Evolutionary conservation across 768 basidiomycete species (phyloP).

Genomic region (Boletellus sp.): DNA sequence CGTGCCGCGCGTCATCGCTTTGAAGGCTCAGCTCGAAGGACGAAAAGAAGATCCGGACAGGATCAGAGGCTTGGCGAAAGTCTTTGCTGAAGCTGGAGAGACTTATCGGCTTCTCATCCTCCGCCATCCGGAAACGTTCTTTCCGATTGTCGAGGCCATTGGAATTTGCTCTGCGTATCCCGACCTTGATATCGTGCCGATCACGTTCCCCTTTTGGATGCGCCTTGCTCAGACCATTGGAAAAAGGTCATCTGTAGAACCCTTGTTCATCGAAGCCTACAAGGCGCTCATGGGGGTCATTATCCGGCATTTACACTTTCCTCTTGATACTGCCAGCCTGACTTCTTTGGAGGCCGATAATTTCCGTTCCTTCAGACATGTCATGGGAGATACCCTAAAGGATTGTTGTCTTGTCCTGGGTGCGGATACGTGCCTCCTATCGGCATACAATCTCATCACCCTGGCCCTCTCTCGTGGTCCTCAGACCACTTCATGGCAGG

Average conservation of each 20-base stretch:
- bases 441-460: conserved; percentile 79
- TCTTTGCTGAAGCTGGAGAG: conserved; percentile 97
- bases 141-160: conserved; percentile 93
- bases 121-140: conserved; percentile 88
- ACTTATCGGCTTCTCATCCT: conserved; percentile 87
- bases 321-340: conserved; percentile 60
- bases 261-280: conserved; percentile 82
- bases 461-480: conserved; percentile 61
- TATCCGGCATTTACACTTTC: conserved; percentile 89
- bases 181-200: conserved; percentile 93
- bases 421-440: conserved; percentile 75
- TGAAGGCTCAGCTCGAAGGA: conserved; percentile 59
- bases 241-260: conserved; percentile 66
- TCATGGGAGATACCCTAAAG: conserved; percentile 98
- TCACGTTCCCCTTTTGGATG: conserved; percentile 99
- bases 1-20: conserved; percentile 77
- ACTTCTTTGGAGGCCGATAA: conserved; percentile 85
- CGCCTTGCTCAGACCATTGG: conserved; percentile 86
- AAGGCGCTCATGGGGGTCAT: conserved; percentile 79
- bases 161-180: conserved; percentile 88
- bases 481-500: conserved; percentile 79
- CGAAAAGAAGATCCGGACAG: conserved; percentile 78
- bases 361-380: conserved; percentile 93
- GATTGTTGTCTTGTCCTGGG: conserved; percentile 96
- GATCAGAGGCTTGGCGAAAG: conserved; percentile 83